Evolutionary conservation across 345 rosid genomes (phyloP), one percentile per base, ranked within the genome.

Genomic region (Anastatica hierochuntica): DNA sequence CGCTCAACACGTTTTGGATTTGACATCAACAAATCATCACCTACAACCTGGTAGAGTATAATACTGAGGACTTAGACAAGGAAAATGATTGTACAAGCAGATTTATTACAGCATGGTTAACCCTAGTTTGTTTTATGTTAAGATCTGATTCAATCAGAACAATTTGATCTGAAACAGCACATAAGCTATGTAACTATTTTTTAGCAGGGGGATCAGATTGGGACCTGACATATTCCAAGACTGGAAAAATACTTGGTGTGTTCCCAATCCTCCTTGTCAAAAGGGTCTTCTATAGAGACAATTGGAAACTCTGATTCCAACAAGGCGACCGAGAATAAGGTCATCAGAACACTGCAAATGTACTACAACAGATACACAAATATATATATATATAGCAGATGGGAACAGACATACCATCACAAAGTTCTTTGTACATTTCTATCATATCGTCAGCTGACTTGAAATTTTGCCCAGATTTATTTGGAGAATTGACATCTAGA

Each of bases 191-290:
- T 42, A 49, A 37, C 52, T 27, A 50, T 44, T 43, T 19, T 21
- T 4, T 47, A 21, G 13, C 33, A 40, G 52, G 55, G 42, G 66
- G 56, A 35, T 38, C 21, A 6, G 42, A 43, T 50, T 46, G 74
- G 59, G 57, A 88, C 98, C 98, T 92, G 98, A 69, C 98, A 88
- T 61, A 83, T 77, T 68, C 82, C 95, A 67, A 88, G 97, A 71
- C 73, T 29, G 49, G 95, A 73, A 43, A 92, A 77, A 14, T 19
- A 8, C 74, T 78, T 88, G 62, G 73, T 74, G 64, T 85, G 95
- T 63, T 85, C 98, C 97, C 98, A 88, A 42, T 92, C 98, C 72
- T 92, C 98, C 79, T 73, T 88, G 74, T 92, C 98, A 63, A 92
- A 92, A 36, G 98, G 98, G 73, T 92, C 98, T 80, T 92, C 97